phyloP scores from a whole-genome alignment of 2,329 filamentous ascomycete species.

The Fonsecaea pedrosoi region DNA sequence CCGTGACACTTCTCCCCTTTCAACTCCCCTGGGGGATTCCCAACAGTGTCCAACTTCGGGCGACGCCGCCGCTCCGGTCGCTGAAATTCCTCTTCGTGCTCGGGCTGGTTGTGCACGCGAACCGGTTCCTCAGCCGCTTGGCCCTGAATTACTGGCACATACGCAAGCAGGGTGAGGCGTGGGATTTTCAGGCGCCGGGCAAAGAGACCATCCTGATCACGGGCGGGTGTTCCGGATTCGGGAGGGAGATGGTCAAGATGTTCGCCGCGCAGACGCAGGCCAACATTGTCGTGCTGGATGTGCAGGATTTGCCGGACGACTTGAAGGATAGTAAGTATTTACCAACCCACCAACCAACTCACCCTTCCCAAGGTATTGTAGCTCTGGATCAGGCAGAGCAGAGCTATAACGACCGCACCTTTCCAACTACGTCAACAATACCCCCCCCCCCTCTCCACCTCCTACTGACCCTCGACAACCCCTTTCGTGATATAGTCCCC shows the following conservation, averaged over 20 bases:
- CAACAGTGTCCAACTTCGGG: slow-evolving; percentile 17
- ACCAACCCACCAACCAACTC: not conserved
- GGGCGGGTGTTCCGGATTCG: slow-evolving; percentile 74
- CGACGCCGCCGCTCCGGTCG: slow-evolving; percentile 26
- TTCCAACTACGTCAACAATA: no score
- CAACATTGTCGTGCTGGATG: slow-evolving; percentile 74
- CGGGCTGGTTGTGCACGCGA: slow-evolving; percentile 58
- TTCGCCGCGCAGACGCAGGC: slow-evolving; percentile 67
- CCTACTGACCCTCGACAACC: not conserved
- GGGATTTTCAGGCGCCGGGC: slow-evolving; percentile 58
- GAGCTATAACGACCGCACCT: no score
- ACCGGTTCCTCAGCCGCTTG: slow-evolving; percentile 59
- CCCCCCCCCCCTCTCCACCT: no score
- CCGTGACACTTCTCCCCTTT: slow-evolving; percentile 19
- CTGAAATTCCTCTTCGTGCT: slow-evolving; percentile 59
- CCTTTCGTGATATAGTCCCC: slow-evolving; percentile 13
- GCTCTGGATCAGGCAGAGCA: not conserved
- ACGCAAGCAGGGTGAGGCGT: slow-evolving; percentile 40
- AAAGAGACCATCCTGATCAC: slow-evolving; percentile 50
- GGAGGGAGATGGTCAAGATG: slow-evolving; percentile 67
- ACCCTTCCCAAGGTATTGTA: not conserved
- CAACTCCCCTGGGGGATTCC: slow-evolving; percentile 20
- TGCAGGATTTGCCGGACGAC: slow-evolving; percentile 49
- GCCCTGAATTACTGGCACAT: slow-evolving; percentile 54
- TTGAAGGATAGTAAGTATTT: slow-evolving; percentile 34